These are phyloP conservation scores for Xylaria sp. DNA, from an alignment of 2,329 filamentous ascomycete species.

Conservation along the genomic window DNA sequence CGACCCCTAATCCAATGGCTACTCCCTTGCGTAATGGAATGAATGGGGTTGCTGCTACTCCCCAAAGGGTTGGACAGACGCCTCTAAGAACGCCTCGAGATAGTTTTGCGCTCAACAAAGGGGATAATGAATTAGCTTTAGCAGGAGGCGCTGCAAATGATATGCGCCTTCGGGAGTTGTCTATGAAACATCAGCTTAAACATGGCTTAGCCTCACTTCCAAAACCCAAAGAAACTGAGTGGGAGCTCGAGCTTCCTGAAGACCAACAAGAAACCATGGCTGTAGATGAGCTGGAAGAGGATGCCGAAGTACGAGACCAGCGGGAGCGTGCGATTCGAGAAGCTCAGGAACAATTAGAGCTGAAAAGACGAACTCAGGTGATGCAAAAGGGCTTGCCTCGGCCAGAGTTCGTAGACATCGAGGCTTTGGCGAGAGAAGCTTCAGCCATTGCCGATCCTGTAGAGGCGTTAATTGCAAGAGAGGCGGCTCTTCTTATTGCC, in stretches of 20 bases:
- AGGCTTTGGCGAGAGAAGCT: constrained; percentile 73
- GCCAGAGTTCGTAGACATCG: constrained; percentile 77
- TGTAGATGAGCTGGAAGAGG: constrained; percentile 66
- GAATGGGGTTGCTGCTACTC: constrained; percentile 75
- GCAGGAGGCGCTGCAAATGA: constrained; percentile 82
- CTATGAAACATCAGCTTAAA: constrained; percentile 74
- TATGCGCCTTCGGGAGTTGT: constrained; percentile 75
- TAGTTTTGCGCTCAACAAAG: constrained; percentile 83
- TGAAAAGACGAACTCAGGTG: constrained; percentile 88
- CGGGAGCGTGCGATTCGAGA: constrained; percentile 79
- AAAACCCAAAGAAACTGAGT: constrained; percentile 92
- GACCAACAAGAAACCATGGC: constrained; percentile 72
- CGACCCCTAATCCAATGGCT: constrained; percentile 96
- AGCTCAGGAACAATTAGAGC: constrained; percentile 80
- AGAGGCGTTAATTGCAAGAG: constrained; percentile 76
- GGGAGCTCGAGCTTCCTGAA: constrained; percentile 91
- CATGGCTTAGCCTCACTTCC: constrained; percentile 83
- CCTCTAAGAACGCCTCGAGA: constrained; percentile 91
- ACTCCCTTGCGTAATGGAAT: constrained; percentile 79
- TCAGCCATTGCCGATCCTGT: constrained; percentile 70
- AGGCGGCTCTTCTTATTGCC: constrained; percentile 82
- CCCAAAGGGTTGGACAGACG: constrained; percentile 77
- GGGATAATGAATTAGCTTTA: constrained; percentile 72
- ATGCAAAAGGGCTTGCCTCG: constrained; percentile 86
- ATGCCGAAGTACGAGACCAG: constrained; percentile 79